A percentile compares a stretch with the other conserved stretches of the same genome.
Evolutionary conservation across 2,329 filamentous ascomycete species (phyloP).

Genomic region (Stagonosporopsis chrysanthemi): DNA sequence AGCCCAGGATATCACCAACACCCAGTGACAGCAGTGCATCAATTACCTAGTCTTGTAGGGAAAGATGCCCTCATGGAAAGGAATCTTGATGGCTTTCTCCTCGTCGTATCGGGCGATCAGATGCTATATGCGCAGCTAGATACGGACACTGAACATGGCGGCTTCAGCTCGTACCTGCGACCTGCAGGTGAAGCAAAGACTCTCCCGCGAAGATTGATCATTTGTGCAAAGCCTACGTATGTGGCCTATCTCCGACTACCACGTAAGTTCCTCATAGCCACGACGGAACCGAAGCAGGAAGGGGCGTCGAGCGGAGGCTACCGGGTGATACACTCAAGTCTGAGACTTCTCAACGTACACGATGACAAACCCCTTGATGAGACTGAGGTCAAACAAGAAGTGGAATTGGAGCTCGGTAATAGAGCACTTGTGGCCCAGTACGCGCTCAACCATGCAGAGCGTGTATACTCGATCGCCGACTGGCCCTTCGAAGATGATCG

Average conservation of each 20-base stretch:
- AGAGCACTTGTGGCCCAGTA: slow-evolving; percentile 59
- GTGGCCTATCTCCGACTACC: slow-evolving; percentile 55
- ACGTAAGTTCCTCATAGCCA: slow-evolving; percentile 60
- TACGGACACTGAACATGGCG: slow-evolving; percentile 36
- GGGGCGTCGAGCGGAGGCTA: slow-evolving; percentile 40
- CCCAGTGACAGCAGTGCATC: slow-evolving; percentile 42
- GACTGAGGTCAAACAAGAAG: slow-evolving; percentile 35
- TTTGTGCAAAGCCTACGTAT: slow-evolving; percentile 38
- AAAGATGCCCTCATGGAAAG: slow-evolving; percentile 46
- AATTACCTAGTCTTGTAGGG: slow-evolving; percentile 31
- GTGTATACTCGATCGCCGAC: slow-evolving; percentile 67
- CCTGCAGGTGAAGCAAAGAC: slow-evolving; percentile 19
- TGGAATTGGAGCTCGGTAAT: slow-evolving; percentile 37
- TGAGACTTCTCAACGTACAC: slow-evolving; percentile 37
- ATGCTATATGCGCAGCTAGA: slow-evolving; percentile 59
- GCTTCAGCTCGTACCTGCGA: not conserved
- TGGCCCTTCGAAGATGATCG: slow-evolving; percentile 67
- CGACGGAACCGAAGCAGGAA: slow-evolving; percentile 46
- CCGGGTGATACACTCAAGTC: slow-evolving; percentile 48
- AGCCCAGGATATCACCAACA: slow-evolving; percentile 42
- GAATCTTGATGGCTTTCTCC: slow-evolving; percentile 54
- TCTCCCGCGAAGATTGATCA: slow-evolving; percentile 39
- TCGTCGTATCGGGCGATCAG: slow-evolving; percentile 57
- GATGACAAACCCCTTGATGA: slow-evolving; percentile 30
- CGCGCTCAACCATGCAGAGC: slow-evolving; percentile 64